Percentiles rank a stretch among this genome's conserved stretches.
Evolutionary conservation across 1,284 basidiomycete genomes (phyloP).

Genomic region (Quambalaria eucalypti): DNA sequence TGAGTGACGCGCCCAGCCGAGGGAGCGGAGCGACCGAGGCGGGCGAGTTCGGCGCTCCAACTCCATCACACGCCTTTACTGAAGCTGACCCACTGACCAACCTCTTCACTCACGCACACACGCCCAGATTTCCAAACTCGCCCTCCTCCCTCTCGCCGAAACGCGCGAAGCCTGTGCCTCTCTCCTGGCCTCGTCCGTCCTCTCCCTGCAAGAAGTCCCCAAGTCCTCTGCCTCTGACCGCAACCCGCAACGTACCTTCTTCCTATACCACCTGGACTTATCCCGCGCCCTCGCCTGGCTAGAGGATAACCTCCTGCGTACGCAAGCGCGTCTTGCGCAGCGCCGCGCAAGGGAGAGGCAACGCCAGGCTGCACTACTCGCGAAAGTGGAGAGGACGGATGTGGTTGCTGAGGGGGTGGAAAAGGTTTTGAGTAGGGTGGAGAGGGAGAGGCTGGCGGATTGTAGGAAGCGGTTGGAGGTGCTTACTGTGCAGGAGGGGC

Average conservation of each 20-base stretch:
- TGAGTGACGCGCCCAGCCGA: no score
- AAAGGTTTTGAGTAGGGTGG: background rate
- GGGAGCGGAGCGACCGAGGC: no score
- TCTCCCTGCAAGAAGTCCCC: constrained; percentile 43
- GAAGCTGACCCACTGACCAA: background rate
- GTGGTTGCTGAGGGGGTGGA: background rate
- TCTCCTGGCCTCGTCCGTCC: constrained; percentile 50
- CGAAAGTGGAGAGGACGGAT: constrained; percentile 1
- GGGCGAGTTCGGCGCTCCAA: no score
- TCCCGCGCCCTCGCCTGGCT: background rate
- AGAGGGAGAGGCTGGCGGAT: constrained; percentile 1
- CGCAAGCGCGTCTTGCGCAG: background rate
- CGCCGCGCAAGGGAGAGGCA: background rate
- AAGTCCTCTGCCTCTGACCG: constrained; percentile 37
- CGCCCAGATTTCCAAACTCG: constrained; percentile 85
- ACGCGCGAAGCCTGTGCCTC: constrained; percentile 70
- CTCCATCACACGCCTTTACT: background rate
- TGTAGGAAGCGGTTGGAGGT: background rate
- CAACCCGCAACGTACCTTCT: constrained; percentile 40
- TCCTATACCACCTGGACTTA: constrained; percentile 42
- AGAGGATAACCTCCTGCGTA: background rate
- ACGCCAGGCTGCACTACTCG: background rate
- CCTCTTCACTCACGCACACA: no score
- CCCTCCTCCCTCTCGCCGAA: constrained; percentile 82
- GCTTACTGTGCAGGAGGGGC: background rate